Conservation (phyloP, 768 basidiomycete genomes). For the Russula foetens region DNA sequence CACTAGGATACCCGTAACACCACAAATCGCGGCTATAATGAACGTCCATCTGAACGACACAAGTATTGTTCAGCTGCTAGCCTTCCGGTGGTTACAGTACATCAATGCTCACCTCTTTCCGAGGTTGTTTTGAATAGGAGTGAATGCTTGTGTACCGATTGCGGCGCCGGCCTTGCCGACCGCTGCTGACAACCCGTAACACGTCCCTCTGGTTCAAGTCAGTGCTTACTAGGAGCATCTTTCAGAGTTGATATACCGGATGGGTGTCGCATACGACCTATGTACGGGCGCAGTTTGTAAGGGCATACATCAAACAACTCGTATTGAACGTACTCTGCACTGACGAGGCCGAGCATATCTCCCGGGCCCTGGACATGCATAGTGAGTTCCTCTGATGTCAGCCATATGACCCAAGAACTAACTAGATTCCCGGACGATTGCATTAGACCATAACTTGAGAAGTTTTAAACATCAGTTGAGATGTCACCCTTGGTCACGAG, state of each 20-base stretch:
- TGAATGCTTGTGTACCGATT: slow-evolving; percentile 62
- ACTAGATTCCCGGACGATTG: slow-evolving; percentile 59
- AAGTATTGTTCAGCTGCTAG: neutral
- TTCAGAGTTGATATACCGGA: slow-evolving; percentile 36
- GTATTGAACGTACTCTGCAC: slow-evolving; percentile 45
- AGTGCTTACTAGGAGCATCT: neutral
- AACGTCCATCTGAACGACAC: slow-evolving; percentile 46
- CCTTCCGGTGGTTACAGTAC: neutral
- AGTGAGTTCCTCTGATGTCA: neutral
- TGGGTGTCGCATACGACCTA: slow-evolving; percentile 56
- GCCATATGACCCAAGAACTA: neutral
- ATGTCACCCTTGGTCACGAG: neutral
- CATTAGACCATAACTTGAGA: slow-evolving; percentile 56
- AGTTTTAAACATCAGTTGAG: neutral
- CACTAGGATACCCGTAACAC: slow-evolving; percentile 51
- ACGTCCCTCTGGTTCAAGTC: slow-evolving; percentile 42
- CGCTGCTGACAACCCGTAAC: slow-evolving; percentile 61
- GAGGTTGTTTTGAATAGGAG: slow-evolving; percentile 58
- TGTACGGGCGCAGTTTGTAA: neutral
- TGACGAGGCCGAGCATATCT: slow-evolving; percentile 60
- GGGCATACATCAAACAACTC: neutral
- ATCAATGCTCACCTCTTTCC: slow-evolving; percentile 43
- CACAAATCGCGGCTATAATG: slow-evolving; percentile 62
- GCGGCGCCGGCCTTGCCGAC: slow-evolving; percentile 67
- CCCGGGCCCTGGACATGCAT: slow-evolving; percentile 47